Conservation (phyloP, 805 yeast species). For the Schwanniomyces vanrijiae region DNA sequence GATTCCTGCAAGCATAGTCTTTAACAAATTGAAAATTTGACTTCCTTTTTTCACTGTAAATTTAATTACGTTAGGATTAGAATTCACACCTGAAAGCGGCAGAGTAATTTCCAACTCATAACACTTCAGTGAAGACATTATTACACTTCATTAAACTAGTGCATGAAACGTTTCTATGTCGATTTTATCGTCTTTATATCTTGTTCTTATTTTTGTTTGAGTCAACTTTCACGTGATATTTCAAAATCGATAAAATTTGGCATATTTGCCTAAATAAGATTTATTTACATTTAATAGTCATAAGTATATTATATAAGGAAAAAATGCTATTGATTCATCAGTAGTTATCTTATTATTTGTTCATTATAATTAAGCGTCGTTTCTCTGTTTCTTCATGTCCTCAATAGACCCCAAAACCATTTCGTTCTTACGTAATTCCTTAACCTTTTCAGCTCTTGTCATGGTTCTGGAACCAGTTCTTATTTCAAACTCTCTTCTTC, state of each 20-base stretch:
- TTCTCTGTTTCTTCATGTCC: constrained; percentile 23
- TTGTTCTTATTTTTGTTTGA: not conserved
- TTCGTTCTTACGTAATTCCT: constrained; percentile 65
- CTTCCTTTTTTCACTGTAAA: constrained; percentile 13
- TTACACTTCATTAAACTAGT: not conserved
- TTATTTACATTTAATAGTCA: not conserved
- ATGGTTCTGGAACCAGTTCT: constrained; percentile 43
- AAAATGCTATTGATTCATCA: not conserved
- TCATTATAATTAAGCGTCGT: not conserved
- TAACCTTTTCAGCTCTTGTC: constrained; percentile 49
- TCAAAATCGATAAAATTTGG: not conserved
- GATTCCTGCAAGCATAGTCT: constrained; percentile 3
- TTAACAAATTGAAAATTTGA: not conserved
- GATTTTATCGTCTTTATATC: not conserved
- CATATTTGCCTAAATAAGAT: not conserved
- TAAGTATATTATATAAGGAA: not conserved
- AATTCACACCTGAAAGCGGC: constrained; percentile 11
- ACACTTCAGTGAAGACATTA: constrained; percentile 31
- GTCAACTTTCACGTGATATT: constrained; percentile 5
- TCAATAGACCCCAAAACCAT: constrained; percentile 56
- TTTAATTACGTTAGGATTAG: constrained; percentile 14
- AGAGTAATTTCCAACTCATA: constrained; percentile 28
- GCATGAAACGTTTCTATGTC: not conserved
- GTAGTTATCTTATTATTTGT: not conserved
- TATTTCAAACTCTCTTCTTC: constrained; percentile 47